Evolutionary conservation across 768 basidiomycete genomes (phyloP).

Genomic region (Phaeotremella skinneri): DNA sequence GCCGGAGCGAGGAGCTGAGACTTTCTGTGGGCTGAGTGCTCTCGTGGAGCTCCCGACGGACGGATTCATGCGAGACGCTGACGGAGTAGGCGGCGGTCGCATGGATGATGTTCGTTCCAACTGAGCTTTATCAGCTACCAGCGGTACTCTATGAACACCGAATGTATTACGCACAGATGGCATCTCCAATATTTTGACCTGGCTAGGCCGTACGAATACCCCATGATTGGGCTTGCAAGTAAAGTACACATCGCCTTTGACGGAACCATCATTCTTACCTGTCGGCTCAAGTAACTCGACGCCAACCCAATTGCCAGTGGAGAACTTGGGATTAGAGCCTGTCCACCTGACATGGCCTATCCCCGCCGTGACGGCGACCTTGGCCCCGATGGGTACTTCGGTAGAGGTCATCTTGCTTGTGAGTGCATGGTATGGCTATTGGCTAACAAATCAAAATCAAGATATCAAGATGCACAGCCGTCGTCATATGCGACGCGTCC

Average conservation of each 20-base stretch:
- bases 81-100: conserved; percentile 21
- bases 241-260: conserved; percentile 78
- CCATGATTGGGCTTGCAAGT: conserved; percentile 71
- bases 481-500: conserved; percentile 2
- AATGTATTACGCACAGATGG: conserved; percentile 33
- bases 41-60: neutral
- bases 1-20: neutral
- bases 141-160: no score
- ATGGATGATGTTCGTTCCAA: conserved; percentile 6
- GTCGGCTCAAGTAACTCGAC: conserved; percentile 70
- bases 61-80: neutral
- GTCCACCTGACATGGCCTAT: conserved; percentile 81
- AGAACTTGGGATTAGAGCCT: conserved; percentile 73
- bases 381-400: conserved; percentile 61
- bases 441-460: neutral
- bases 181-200: conserved; percentile 64
- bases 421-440: conserved; percentile 4
- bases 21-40: neutral
- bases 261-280: conserved; percentile 95
- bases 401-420: conserved; percentile 33
- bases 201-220: conserved; percentile 82
- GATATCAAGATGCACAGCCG: neutral
- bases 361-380: conserved; percentile 77
- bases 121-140: conserved; percentile 1
- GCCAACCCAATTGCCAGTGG: conserved; percentile 90